Percentiles rank a stretch among this genome's conserved stretches.
These are phyloP conservation scores for Botrytis galanthina DNA, from an alignment of 2,329 filamentous ascomycete genomes.

Conservation along the genomic window DNA sequence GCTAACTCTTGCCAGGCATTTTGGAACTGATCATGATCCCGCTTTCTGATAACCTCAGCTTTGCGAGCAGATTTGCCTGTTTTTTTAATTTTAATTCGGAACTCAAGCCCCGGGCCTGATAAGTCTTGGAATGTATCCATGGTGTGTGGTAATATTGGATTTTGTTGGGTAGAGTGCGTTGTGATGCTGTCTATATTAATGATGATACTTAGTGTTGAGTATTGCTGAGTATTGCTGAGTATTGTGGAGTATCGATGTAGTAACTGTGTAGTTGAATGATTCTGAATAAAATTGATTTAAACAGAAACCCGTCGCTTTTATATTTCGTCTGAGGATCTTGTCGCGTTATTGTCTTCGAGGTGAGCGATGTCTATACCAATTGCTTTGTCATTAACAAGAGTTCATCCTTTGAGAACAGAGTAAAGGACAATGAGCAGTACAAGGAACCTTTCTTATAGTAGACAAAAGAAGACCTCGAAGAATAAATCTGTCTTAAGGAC, in stretches of 20 bases:
- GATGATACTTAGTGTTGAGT: not conserved
- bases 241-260: not conserved
- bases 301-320: not conserved
- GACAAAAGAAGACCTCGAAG: too few species aligned
- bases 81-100: too few species aligned
- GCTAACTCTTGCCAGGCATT: not conserved
- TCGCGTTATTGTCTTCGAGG: not conserved
- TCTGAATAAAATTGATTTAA: not conserved
- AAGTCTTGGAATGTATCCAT: constrained; percentile 8
- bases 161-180: not conserved
- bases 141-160: not conserved
- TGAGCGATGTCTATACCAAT: not conserved
- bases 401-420: too few species aligned
- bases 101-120: not conserved
- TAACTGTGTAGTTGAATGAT: not conserved
- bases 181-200: not conserved
- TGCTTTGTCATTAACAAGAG: not conserved
- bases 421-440: too few species aligned
- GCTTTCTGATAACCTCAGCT: too few species aligned
- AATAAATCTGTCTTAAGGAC: not conserved
- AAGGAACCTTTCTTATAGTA: too few species aligned
- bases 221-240: too few species aligned
- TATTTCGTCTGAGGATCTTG: not conserved
- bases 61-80: not conserved
- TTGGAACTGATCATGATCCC: not conserved